Conservation (phyloP, 1,284 basidiomycete genomes). For the Chalciporus piperatoides region DNA sequence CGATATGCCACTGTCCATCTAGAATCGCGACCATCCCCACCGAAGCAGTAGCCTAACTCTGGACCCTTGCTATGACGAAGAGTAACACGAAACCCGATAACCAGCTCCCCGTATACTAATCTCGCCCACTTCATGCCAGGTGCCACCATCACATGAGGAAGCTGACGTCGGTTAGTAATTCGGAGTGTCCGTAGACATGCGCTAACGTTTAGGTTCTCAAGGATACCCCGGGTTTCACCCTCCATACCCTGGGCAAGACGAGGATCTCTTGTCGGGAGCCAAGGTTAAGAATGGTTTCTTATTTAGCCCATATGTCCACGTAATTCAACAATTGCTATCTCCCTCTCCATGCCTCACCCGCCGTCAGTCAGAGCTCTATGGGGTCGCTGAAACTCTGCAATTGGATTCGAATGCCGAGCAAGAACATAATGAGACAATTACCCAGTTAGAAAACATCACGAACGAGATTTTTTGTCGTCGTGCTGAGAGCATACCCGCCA, state of each 20-base stretch:
- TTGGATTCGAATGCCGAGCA: conserved; percentile 56
- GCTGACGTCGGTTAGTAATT: conserved; percentile 60
- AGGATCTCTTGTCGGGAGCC: conserved; percentile 75
- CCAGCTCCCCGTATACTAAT: conserved; percentile 56
- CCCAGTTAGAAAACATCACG: conserved; percentile 75
- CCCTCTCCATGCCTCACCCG: conserved; percentile 22
- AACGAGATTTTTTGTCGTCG: conserved; percentile 72
- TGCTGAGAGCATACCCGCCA: conserved; percentile 47
- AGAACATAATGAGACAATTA: conserved; percentile 51
- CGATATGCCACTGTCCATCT: background rate
- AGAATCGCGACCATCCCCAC: background rate
- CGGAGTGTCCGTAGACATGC: background rate
- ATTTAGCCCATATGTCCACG: conserved; percentile 58
- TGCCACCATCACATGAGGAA: conserved; percentile 58
- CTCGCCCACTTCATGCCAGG: conserved; percentile 66
- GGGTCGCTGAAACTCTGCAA: conserved; percentile 48
- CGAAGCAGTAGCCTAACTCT: background rate
- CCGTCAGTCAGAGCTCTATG: conserved; percentile 22
- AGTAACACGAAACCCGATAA: conserved; percentile 27
- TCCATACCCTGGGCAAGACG: conserved; percentile 77
- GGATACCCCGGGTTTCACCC: conserved; percentile 88
- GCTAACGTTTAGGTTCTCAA: conserved; percentile 30
- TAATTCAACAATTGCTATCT: conserved; percentile 25
- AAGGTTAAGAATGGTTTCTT: conserved; percentile 81
- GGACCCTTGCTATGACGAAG: conserved; percentile 22